These are phyloP conservation scores for Podila epigama DNA, from an alignment of 192 early-diverging fungal species.

Conservation along the genomic window DNA sequence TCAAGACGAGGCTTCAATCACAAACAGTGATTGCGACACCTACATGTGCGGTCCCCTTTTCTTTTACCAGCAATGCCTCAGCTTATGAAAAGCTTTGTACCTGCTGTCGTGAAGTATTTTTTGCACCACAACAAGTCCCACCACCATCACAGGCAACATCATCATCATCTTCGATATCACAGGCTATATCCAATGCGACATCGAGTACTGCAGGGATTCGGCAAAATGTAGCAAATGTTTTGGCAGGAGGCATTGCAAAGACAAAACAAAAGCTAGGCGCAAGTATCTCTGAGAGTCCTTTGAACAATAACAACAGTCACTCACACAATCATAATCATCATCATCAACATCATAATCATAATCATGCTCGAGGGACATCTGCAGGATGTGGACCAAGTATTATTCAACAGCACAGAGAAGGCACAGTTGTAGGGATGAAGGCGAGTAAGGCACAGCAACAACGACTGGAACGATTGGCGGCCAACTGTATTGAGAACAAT, in stretches of 20 bases:
- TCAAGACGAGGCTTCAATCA: conserved; percentile 87
- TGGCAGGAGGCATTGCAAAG: conserved; percentile 13
- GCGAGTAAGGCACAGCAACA: conserved; percentile 12
- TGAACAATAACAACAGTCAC: not conserved
- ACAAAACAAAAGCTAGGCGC: not conserved
- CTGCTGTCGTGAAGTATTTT: conserved; percentile 55
- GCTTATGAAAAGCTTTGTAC: conserved; percentile 49
- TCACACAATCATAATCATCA: conserved; percentile 1
- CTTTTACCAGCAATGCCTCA: conserved; percentile 37
- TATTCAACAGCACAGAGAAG: conserved; percentile 45
- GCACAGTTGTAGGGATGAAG: conserved; percentile 50
- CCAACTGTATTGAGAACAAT: conserved; percentile 40
- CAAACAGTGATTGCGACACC: conserved; percentile 49
- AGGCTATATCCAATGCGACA: too few relatives aligned
- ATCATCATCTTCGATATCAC: not conserved
- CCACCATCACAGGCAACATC: not conserved
- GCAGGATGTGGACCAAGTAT: conserved; percentile 31
- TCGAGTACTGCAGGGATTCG: conserved; percentile 29
- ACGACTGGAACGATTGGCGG: conserved; percentile 36
- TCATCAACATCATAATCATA: conserved; percentile 17
- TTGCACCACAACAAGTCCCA: conserved; percentile 16
- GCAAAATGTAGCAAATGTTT: conserved; percentile 31
- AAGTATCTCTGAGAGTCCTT: not conserved
- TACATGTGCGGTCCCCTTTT: conserved; percentile 32
- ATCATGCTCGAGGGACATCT: conserved; percentile 7